Evolutionary conservation across 2,329 filamentous ascomycete species (phyloP).

Genomic region (Ceratocystis destructans): DNA sequence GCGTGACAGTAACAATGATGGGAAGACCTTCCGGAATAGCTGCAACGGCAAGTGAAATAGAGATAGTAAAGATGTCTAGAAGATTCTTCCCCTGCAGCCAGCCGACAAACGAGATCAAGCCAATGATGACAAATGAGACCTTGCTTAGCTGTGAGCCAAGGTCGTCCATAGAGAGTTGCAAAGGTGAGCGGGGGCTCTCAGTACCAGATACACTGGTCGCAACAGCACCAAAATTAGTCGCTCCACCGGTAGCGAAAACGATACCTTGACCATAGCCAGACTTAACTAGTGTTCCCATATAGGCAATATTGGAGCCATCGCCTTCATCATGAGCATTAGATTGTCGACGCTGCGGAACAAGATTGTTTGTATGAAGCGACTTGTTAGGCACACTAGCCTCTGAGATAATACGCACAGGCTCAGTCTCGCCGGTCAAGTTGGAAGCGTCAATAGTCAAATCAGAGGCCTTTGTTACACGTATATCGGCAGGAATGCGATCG

Average conservation of each 20-base stretch:
- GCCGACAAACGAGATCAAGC: conserved; percentile 79
- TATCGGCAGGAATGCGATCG: conserved; percentile 89
- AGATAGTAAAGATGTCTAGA: conserved; percentile 94
- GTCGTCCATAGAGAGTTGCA: conserved; percentile 96
- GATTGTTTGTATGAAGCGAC: background rate
- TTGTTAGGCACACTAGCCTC: conserved; percentile 33
- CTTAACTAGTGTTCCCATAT: conserved; percentile 93
- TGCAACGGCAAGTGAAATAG: conserved; percentile 88
- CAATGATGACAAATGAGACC: conserved; percentile 90
- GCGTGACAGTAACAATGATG: conserved; percentile 94
- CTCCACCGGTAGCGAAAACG: conserved; percentile 88
- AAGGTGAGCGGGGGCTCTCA: conserved; percentile 82
- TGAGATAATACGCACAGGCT: conserved; percentile 68
- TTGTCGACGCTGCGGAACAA: conserved; percentile 21
- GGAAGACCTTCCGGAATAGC: conserved; percentile 92
- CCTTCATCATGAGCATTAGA: conserved; percentile 31
- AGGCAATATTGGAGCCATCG: conserved; percentile 80
- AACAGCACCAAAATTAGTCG: conserved; percentile 93
- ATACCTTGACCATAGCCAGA: conserved; percentile 92
- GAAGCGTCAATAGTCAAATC: conserved; percentile 93
- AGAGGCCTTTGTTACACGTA: conserved; percentile 79
- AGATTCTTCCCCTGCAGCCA: conserved; percentile 79
- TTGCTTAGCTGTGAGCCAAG: conserved; percentile 92
- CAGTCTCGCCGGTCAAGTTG: conserved; percentile 92
- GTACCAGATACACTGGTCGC: conserved; percentile 89